phyloP scores from a whole-genome alignment of 371 early-diverging fungal genomes.

The Mucor saturninus region DNA sequence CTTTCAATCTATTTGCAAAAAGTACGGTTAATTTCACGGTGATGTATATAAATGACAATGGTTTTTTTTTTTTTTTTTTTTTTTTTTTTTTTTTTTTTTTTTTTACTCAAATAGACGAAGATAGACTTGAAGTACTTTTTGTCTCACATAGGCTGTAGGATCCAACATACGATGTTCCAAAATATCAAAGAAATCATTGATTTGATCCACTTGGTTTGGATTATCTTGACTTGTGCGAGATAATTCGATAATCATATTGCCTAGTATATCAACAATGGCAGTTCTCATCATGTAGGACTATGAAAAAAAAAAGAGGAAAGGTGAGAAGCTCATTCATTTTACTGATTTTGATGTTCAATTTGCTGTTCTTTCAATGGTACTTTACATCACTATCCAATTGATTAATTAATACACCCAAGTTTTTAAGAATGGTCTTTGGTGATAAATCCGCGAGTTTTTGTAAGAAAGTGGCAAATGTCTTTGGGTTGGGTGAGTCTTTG shows the following conservation, averaged over 20 bases:
- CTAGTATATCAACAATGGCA: constrained; percentile 87
- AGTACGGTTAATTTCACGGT: too few species aligned
- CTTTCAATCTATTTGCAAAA: constrained; percentile 38
- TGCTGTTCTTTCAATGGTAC: background rate
- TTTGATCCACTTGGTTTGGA: constrained; percentile 63
- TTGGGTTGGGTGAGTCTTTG: constrained; percentile 79
- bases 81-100: constrained; percentile 24
- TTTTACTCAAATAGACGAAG: constrained; percentile 80
- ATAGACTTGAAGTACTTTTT: constrained; percentile 87
- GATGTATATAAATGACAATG: background rate
- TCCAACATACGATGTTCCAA: constrained; percentile 92
- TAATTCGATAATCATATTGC: constrained; percentile 75
- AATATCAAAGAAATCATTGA: constrained; percentile 81
- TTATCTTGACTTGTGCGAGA: constrained; percentile 63
- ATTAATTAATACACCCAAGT: constrained; percentile 80
- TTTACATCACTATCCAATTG: constrained; percentile 89
- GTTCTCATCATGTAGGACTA: constrained; percentile 85
- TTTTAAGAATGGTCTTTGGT: constrained; percentile 83
- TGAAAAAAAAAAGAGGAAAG: background rate
- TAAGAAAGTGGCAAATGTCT: constrained; percentile 84
- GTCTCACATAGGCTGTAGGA: constrained; percentile 77
- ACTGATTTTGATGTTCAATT: background rate
- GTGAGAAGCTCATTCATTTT: background rate
- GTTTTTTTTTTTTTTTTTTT: too few species aligned
- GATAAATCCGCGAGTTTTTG: constrained; percentile 79